These are phyloP conservation scores for Cercospora beticola DNA, from an alignment of 2,329 filamentous ascomycete species.

Conservation along the genomic window DNA sequence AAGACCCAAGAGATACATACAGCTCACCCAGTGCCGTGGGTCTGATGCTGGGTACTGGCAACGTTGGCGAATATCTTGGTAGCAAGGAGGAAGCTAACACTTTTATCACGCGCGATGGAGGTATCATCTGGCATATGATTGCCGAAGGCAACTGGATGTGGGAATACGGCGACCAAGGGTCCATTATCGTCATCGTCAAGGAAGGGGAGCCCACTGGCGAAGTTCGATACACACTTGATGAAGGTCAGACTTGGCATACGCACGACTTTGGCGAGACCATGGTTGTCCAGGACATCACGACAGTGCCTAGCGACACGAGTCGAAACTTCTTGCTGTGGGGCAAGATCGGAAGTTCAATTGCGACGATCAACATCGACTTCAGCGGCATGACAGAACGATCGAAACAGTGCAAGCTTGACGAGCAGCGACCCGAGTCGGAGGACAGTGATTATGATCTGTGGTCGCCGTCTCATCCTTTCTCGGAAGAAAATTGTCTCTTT, in stretches of 20 bases:
- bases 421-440: constrained; percentile 57
- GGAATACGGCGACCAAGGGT: constrained; percentile 95
- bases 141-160: constrained; percentile 88
- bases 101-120: constrained; percentile 89
- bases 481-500: constrained; percentile 81
- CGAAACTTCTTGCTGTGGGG: constrained; percentile 93
- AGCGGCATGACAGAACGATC: constrained; percentile 68
- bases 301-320: constrained; percentile 82
- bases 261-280: constrained; percentile 73
- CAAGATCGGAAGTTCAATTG: constrained; percentile 58
- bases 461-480: constrained; percentile 79
- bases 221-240: constrained; percentile 75
- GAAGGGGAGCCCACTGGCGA: constrained; percentile 66
- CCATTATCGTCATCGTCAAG: constrained; percentile 83
- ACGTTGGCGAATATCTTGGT: constrained; percentile 74
- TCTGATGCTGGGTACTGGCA: constrained; percentile 86
- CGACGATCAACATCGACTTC: constrained; percentile 86
- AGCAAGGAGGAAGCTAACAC: constrained; percentile 74
- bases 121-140: constrained; percentile 79
- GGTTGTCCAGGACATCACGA: constrained; percentile 76
- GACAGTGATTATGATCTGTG: constrained; percentile 78
- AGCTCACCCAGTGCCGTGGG: constrained; percentile 86
- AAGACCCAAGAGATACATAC: constrained; percentile 78
- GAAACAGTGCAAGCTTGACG: constrained; percentile 65
- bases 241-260: constrained; percentile 75